Evolutionary conservation across 768 basidiomycete genomes (phyloP), one percentile per base, ranked within the genome.

Genomic region (Xerocomus brunneocitrinus): DNA sequence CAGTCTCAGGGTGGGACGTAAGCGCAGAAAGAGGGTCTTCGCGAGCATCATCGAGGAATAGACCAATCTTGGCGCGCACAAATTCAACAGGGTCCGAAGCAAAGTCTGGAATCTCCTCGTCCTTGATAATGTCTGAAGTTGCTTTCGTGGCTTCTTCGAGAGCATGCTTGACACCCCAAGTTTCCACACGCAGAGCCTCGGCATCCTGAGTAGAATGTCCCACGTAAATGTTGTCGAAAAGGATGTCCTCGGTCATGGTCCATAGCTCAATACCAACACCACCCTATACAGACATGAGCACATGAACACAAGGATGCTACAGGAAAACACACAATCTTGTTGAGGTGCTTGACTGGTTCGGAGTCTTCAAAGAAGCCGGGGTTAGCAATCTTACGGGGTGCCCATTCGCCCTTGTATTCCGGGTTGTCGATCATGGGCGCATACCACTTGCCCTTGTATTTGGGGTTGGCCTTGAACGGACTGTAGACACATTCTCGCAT

Each of bases 381-480:
- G 82, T 98, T 98, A 67, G 84, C 48, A 61, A 99, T 93, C 83
- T 90, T 85, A 61, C 85, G 83, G 47, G 97, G 91, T 34, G 84
- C 78, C 97, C 97, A 99, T 56, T 82, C 78, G 63, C 97, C 97
- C 73, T 89, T 95, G 87, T 98, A 99, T 40, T 74, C 94, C 16
- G 97, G 97, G 82, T 99, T 98, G 74, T 93, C 87, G 65, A 98
- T 90, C 79, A 87, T 79, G 53, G 95, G 94, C 14, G 95, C 83
- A 47, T 82, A 87, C 97, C 97, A 99, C 71, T 93, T 95, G 78
- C 97, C 97, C 83, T 95, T 97, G 84, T 92, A 99, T 34, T 76
- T 79, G 44, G 95, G 94, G 79, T 98, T 98, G 64, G 84, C 80
- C 77, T 91, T 95, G 77, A 74, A 78, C 28, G 95, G 90, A 56